Evolutionary conservation across 805 yeast species (phyloP).

Genomic region (Pichia nakasei): DNA sequence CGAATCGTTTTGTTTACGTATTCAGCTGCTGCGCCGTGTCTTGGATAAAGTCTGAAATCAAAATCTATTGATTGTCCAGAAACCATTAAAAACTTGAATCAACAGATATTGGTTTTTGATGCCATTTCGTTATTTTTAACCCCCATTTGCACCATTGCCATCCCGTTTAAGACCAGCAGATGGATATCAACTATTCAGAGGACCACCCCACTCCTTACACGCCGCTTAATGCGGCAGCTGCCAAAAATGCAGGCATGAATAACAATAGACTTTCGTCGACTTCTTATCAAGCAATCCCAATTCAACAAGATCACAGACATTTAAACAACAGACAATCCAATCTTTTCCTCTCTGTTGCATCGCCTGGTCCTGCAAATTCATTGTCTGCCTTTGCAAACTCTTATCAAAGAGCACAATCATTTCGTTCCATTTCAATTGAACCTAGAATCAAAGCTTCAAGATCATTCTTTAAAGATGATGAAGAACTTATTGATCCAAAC

Average conservation of each 20-base stretch:
- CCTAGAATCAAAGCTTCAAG: slow-evolving; percentile 49
- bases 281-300: slow-evolving; percentile 8
- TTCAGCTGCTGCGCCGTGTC: too few species aligned
- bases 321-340: background rate
- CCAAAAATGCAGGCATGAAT: background rate
- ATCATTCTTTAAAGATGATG: slow-evolving; percentile 55
- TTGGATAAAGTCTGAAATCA: too few species aligned
- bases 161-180: too few species aligned
- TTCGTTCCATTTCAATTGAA: slow-evolving; percentile 43
- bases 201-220: background rate
- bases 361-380: slow-evolving; percentile 28
- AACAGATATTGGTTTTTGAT: too few species aligned
- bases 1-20: too few species aligned
- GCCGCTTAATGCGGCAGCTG: background rate
- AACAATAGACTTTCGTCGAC: background rate
- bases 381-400: slow-evolving; percentile 75
- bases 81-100: too few species aligned
- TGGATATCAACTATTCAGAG: background rate
- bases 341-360: slow-evolving; percentile 4
- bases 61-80: too few species aligned
- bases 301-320: background rate
- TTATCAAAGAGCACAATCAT: slow-evolving; percentile 68
- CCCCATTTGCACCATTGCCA: too few species aligned
- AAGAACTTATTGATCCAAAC: slow-evolving; percentile 60
- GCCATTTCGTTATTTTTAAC: too few species aligned